Conservation (phyloP, 2,329 filamentous ascomycete species). For the Xylariaceae sp. region DNA sequence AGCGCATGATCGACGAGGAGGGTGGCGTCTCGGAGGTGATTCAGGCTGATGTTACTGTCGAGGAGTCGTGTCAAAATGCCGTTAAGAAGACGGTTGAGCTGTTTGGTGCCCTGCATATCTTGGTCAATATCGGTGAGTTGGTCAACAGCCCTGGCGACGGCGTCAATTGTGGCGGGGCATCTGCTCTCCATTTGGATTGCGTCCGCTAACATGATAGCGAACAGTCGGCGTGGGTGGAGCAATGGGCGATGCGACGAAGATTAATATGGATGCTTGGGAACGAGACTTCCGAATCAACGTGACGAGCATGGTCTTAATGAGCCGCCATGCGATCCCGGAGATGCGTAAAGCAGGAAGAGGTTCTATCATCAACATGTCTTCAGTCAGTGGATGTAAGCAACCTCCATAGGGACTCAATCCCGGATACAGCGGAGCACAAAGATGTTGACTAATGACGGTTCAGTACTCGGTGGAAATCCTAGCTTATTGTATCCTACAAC, state of each 20-base stretch:
- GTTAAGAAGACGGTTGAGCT: constrained; percentile 23
- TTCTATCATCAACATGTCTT: constrained; percentile 37
- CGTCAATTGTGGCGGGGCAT: no score
- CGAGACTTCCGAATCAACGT: constrained; percentile 34
- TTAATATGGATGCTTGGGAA: constrained; percentile 32
- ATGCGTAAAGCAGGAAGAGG: constrained; percentile 35
- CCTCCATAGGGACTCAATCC: no score
- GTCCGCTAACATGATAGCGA: neutral
- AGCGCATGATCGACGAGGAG: constrained; percentile 26
- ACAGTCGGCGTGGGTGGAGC: constrained; percentile 35
- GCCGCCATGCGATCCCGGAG: constrained; percentile 29
- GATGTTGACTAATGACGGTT: neutral
- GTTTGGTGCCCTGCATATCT: constrained; percentile 26
- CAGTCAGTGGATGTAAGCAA: constrained; percentile 27
- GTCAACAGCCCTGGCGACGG: no score
- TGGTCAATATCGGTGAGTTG: constrained; percentile 29
- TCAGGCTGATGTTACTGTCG: constrained; percentile 25
- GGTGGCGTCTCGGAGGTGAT: constrained; percentile 26
- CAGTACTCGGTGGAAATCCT: constrained; percentile 27
- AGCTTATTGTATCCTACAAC: constrained; percentile 32
- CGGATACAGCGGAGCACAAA: no score
- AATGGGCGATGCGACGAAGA: constrained; percentile 27
- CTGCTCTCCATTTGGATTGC: no score
- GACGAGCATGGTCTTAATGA: constrained; percentile 37
- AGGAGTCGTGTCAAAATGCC: constrained; percentile 22